Base-by-base conservation (phyloP, 2,329 filamentous ascomycete genomes). In the Apiospora pterosperma region DNA sequence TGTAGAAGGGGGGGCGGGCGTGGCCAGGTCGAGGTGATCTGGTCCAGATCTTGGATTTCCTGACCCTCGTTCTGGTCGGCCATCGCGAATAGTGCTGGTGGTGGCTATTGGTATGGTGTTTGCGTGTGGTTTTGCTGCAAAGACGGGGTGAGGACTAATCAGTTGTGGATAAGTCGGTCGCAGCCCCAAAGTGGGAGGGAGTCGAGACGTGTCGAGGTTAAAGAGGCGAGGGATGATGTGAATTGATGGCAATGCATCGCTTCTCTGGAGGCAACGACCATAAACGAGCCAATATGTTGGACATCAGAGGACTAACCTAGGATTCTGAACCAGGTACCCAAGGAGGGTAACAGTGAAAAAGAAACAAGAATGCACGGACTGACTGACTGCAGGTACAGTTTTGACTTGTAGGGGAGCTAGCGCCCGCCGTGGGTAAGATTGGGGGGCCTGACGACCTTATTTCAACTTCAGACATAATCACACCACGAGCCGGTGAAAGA, bases 1-100 rank as follows among this genome's bases (percentile, higher is more conserved):
- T 90, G 89, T 92, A 98, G 80, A 97, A 97, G 0, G 90, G 89
- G n/a, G 31, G 96, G 96, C 31, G 96, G 96, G 62, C 91, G 88
- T 28, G 96, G 95, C 75, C 93, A 97, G 44, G 90, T 88, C 28
- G 90, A 88, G 31, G 88, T 84, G 71, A 85, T 77, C 59, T 82
- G 80, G 48, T 71, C 70, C 21, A 63, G 16, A 14, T 63, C 44
- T 31, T 44, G 31, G 3, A 39, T 48, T 8, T 62, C 60, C 39
- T 62, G 60, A 12, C 5, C 28, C 44, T 34, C 34, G 28, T 62
- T 42, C 19, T 25, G 59, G 14, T 61, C 36, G 36, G 59, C 59
- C 59, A 61, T 61, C 23, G n/a, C 14, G 59, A 19, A 21, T n/a
- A 7, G 21, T n/a, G 36, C 1, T 8, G 19, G 59, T 60, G 59